Evolutionary conservation across 352 stramenopile species (phyloP), one percentile per base, ranked within the genome.

Genomic region (Phytophthora tentaculata): DNA sequence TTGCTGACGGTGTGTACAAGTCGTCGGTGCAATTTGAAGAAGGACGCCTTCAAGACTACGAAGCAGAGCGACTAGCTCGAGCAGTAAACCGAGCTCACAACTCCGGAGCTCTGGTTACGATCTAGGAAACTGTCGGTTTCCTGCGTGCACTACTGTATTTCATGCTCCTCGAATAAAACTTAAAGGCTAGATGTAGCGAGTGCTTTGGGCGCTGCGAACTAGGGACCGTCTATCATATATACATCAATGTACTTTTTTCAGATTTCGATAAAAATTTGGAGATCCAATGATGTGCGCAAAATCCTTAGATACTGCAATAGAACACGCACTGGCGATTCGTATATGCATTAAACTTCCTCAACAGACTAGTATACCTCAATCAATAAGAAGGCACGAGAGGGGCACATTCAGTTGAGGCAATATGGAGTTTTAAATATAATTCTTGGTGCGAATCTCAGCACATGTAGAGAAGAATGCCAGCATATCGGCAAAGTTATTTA

Each of bases 141-240:
- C 32, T 39, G 35, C 14, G n/a, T n/a, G 14, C 35, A 43, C 13
- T 43, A 43, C 12, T 43, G 14, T n/a, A n/a, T 43, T 19, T 43
- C 35, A n/a, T 19, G 12, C 35, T 13, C 14, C 6, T 43, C 12
- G 1, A 43, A 4, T 8, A 43, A 43, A 19, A 39, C 2, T 48
- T 48, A 48, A n/a, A 48, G 41, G 41, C 41, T 45, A 48, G 41
- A 48, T 23, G 41, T 48, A 48, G 41, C 4, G 41, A 48, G n/a
- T 48, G 41, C 41, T 48, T 24, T 4, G 41, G 41, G n/a, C 7
- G n/a, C 17, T 48, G 41, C 17, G 41, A 48, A 48, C 41, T 48
- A 48, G 4, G 41, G n/a, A 48, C 41, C 41, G 5, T n/a, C 39
- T 45, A 45, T 45, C 39, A 45, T 48, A 13, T 5, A 48, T 24